These are phyloP conservation scores for Mucor racemosus DNA, from an alignment of 371 early-diverging fungal genomes.

Conservation along the genomic window DNA sequence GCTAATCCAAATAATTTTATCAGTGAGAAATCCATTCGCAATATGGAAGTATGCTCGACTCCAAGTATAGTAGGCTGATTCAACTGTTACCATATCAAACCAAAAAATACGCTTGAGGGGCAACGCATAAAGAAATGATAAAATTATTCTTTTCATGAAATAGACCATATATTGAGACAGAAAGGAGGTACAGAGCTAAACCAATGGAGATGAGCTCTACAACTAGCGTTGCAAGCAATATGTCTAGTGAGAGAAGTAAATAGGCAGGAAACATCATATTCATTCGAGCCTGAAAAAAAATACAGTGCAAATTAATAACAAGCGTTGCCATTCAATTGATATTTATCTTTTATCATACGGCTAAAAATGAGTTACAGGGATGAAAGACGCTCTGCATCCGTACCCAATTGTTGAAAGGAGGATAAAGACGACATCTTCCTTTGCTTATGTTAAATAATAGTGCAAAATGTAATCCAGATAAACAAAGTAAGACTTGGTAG, in stretches of 20 bases:
- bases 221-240: not conserved
- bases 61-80: conserved; percentile 14
- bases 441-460: conserved; percentile 19
- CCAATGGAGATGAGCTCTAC: conserved; percentile 5
- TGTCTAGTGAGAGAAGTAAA: conserved; percentile 9
- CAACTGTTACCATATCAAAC: conserved; percentile 6
- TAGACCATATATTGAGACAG: conserved; percentile 10
- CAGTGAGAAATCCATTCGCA: no score
- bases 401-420: conserved; percentile 21
- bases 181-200: conserved; percentile 5
- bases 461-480: conserved; percentile 20
- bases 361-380: not conserved
- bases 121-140: conserved; percentile 12
- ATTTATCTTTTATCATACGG: conserved; percentile 13
- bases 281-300: conserved; percentile 13
- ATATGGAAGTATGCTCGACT: not conserved
- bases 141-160: conserved; percentile 12
- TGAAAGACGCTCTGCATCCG: conserved; percentile 16
- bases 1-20: no score
- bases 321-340: conserved; percentile 4
- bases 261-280: conserved; percentile 12
- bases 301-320: conserved; percentile 5
- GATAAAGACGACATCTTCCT: conserved; percentile 17
- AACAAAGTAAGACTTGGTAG: conserved; percentile 21
- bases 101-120: conserved; percentile 14